These are phyloP conservation scores for Paragyromitra xinjiangensis DNA, from an alignment of 495 filamentous ascomycete genomes.

Conservation along the genomic window DNA sequence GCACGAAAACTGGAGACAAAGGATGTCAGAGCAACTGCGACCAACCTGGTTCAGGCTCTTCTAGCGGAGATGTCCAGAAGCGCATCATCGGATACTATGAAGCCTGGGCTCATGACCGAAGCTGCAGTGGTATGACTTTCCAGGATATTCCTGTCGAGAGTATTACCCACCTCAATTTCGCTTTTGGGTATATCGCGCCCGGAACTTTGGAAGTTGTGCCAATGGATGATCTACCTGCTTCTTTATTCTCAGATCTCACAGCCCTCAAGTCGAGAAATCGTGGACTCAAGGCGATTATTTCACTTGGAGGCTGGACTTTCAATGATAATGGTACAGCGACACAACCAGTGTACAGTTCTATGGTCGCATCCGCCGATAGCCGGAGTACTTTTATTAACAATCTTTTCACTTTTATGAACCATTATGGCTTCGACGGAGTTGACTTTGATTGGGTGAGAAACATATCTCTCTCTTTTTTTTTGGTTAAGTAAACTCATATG, in stretches of 20 bases:
- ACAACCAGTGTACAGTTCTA: slow-evolving; percentile 58
- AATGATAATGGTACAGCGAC: slow-evolving; percentile 56
- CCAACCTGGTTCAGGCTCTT: slow-evolving; percentile 26
- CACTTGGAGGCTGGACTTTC: slow-evolving; percentile 3
- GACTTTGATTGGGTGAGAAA: slow-evolving; percentile 10
- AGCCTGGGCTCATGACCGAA: slow-evolving; percentile 26
- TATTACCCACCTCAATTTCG: slow-evolving; percentile 57
- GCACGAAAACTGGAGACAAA: slow-evolving; percentile 43
- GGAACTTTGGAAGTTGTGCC: slow-evolving; percentile 16
- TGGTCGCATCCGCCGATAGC: slow-evolving; percentile 52
- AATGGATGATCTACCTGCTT: slow-evolving; percentile 9
- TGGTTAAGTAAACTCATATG: background rate
- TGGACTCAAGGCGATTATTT: slow-evolving; percentile 3
- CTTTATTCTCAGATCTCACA: slow-evolving; percentile 49
- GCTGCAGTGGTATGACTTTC: slow-evolving; percentile 40
- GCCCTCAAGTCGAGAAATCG: slow-evolving; percentile 2
- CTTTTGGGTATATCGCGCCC: slow-evolving; percentile 58
- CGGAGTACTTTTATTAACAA: slow-evolving; percentile 61
- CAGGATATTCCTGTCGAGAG: slow-evolving; percentile 25
- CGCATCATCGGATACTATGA: slow-evolving; percentile 56
- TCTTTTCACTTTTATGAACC: slow-evolving; percentile 59
- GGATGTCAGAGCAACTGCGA: slow-evolving; percentile 57
- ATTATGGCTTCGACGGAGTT: slow-evolving; percentile 8
- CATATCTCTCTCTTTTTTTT: background rate
- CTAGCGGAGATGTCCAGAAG: slow-evolving; percentile 26